Base-by-base conservation (phyloP, 371 early-diverging fungal species). In the Mortierella polycephala region DNA sequence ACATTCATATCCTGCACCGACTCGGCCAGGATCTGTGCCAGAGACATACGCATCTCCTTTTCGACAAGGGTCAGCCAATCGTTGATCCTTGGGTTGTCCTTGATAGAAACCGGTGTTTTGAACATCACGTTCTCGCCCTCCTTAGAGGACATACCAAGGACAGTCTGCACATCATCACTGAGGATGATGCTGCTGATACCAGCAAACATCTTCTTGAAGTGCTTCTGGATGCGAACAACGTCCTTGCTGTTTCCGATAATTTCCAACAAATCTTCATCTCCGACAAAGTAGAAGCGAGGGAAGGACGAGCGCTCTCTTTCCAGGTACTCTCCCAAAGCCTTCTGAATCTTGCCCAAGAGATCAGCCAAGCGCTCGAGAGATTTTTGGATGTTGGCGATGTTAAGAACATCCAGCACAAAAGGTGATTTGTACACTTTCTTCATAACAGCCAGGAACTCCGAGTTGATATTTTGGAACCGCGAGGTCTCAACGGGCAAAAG, bases 221-320 rank as follows among this genome's bases (percentile, higher is more conserved):
- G 99, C 71, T 98, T 98, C 81, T 98, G 98, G 71, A 99, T 95
- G 53, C 96, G 91, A 47, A 91, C 80, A 45, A 98, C 90, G 76
- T 99, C 99, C 84, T 97, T 97, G 82, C 95, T 92, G 84, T 98
- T 98, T 82, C 99, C 99, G 69, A 99, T 95, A 71, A 99, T 97
- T 85, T 99, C 98, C 23, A 99, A 90, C 84, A 99, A 76, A 84
- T 99, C 99, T 86, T 99, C 99, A 74, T 99, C 99, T 81, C 99
- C 99, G 53, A 99, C 97, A 90, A 99, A 99, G 87, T 99, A 99
- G 90, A 99, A 99, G 39, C 99, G 93, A 50, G 99, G 98, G 90
- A 99, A 99, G 0, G 96, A 91, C 12, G 96, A 88, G 67, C 99
- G 92, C 79, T 99, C 98, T 58, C 96, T 89, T 80, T 99, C 99